phyloP scores from a whole-genome alignment of 495 filamentous ascomycete genomes.

The Aspergillus leporis region DNA sequence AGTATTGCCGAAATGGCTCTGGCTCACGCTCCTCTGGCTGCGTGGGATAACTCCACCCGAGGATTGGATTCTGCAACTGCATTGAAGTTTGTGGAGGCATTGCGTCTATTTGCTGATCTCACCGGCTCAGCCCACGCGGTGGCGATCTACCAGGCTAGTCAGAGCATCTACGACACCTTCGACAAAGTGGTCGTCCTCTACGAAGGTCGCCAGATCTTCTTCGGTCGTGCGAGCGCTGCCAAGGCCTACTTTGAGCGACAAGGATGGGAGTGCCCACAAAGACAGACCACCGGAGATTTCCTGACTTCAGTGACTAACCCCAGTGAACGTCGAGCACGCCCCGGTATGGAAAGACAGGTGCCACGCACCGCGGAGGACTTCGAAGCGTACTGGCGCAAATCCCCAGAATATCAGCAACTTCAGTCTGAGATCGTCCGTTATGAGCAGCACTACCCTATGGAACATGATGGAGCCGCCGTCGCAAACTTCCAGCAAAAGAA shows the following conservation, averaged over 20 bases:
- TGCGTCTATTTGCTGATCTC: conserved; percentile 69
- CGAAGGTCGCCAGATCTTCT: conserved; percentile 63
- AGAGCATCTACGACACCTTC: conserved; percentile 70
- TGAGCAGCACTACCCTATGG: conserved; percentile 33
- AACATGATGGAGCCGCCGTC: conserved; percentile 11
- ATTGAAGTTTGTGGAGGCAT: conserved; percentile 64
- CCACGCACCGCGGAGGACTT: conserved; percentile 72
- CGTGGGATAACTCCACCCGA: conserved; percentile 84
- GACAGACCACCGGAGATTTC: conserved; percentile 68
- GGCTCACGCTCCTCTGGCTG: conserved; percentile 65
- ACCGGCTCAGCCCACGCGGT: conserved; percentile 72
- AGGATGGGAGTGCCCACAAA: conserved; percentile 56
- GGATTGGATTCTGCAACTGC: conserved; percentile 82
- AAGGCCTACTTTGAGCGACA: conserved; percentile 58
- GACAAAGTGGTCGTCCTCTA: conserved; percentile 62
- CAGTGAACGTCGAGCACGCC: conserved; percentile 54
- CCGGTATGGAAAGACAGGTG: conserved; percentile 59
- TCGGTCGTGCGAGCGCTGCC: conserved; percentile 53
- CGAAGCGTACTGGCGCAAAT: conserved; percentile 55
- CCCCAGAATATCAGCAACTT: conserved; percentile 45
- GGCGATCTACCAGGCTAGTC: conserved; percentile 76
- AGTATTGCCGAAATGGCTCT: conserved; percentile 59
- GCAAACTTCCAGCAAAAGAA: conserved; percentile 30
- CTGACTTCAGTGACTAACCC: conserved; percentile 69
- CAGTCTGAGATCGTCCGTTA: conserved; percentile 49